A percentile compares a stretch with the other conserved stretches of the same genome.
Evolutionary conservation across 2,329 filamentous ascomycete genomes (phyloP).

Genomic region (Paecilomyces dactylethromorphus): DNA sequence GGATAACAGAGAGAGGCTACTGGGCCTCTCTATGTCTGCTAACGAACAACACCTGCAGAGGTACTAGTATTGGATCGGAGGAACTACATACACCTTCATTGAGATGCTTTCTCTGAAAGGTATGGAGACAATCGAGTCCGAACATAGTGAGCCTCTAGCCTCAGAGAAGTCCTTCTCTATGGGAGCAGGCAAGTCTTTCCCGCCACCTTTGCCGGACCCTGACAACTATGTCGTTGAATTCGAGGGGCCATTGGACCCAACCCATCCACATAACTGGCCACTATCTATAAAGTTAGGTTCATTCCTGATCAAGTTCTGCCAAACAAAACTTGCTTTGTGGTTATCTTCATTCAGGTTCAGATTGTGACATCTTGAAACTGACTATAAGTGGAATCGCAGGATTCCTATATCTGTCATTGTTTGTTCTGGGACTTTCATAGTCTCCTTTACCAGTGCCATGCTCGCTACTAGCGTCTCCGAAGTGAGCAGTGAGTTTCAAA

Average conservation of each 20-base stretch:
- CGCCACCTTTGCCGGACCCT: conserved; percentile 40
- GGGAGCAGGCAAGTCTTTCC: conserved; percentile 35
- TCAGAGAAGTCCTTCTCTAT: not conserved
- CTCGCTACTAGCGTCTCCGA: conserved; percentile 59
- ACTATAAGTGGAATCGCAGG: conserved; percentile 2
- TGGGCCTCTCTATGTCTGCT: too few relatives aligned
- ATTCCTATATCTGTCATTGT: conserved; percentile 19
- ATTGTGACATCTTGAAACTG: too few relatives aligned
- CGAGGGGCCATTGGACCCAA: conserved; percentile 44
- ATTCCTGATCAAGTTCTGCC: not conserved
- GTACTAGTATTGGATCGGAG: too few relatives aligned
- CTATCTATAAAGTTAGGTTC: conserved; percentile 34
- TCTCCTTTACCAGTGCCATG: conserved; percentile 53
- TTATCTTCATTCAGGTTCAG: too few relatives aligned
- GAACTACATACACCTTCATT: too few relatives aligned
- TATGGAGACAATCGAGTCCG: not conserved
- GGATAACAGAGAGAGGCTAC: too few relatives aligned
- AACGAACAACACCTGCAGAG: too few relatives aligned
- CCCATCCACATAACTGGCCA: conserved; percentile 48
- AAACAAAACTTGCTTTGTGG: too few relatives aligned
- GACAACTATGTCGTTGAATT: conserved; percentile 52
- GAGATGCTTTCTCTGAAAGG: not conserved
- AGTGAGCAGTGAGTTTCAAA: conserved; percentile 45
- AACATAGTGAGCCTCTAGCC: not conserved
- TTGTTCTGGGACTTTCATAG: conserved; percentile 43